Conservation (phyloP, 805 yeast species). For the Candida khao-thaluensis region DNA sequence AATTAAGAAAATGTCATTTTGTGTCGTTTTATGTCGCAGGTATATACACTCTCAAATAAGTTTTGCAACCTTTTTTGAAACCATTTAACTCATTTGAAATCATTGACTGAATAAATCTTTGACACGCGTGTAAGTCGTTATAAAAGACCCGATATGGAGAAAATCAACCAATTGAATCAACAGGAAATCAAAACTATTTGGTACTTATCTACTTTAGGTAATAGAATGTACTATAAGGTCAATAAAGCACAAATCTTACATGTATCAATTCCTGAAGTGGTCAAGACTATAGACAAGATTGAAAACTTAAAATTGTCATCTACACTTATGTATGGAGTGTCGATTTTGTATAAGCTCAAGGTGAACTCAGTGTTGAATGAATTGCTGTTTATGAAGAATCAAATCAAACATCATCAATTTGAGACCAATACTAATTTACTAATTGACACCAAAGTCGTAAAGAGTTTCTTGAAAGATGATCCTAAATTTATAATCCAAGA, state of each 20-base stretch:
- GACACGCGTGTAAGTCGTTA: too few relatives aligned
- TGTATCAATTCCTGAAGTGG: constrained; percentile 40
- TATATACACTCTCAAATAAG: too few relatives aligned
- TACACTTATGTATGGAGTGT: constrained; percentile 47
- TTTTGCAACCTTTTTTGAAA: constrained; percentile 3
- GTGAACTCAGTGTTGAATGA: constrained; percentile 45
- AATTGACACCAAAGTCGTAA: neutral
- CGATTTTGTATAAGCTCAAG: constrained; percentile 49
- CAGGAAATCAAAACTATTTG: constrained; percentile 12
- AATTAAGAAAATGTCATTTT: too few relatives aligned
- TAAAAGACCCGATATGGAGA: too few relatives aligned
- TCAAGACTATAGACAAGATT: constrained; percentile 20
- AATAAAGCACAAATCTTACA: constrained; percentile 7
- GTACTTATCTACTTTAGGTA: constrained; percentile 13
- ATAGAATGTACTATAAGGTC: constrained; percentile 1
- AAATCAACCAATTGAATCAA: neutral
- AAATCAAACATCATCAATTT: neutral
- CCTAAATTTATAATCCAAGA: constrained; percentile 27
- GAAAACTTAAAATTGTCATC: constrained; percentile 35
- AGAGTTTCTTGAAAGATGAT: constrained; percentile 22
- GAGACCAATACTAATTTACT: constrained; percentile 6
- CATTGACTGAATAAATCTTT: neutral
- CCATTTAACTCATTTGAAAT: neutral
- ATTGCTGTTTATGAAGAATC: constrained; percentile 13
- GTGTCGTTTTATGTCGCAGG: too few relatives aligned